Evolutionary conservation across 768 basidiomycete genomes (phyloP).

Genomic region (Coprinellus micaceus): DNA sequence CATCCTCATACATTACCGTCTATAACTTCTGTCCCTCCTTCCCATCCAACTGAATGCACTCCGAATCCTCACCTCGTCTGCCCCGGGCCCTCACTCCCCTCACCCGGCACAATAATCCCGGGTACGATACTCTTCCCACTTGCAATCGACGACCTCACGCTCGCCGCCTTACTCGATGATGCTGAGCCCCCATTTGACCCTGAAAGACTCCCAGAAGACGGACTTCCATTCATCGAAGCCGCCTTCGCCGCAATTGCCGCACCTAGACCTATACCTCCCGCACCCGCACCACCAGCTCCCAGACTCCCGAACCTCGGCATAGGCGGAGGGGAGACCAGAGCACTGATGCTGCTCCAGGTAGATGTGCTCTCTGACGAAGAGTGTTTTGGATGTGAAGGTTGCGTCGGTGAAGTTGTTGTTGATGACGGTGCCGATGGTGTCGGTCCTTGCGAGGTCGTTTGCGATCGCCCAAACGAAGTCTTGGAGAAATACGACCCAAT

Average conservation of each 20-base stretch:
- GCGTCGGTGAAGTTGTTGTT: background rate
- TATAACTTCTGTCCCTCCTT: too few species aligned
- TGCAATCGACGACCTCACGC: too few species aligned
- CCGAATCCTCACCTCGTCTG: too few species aligned
- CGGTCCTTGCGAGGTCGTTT: background rate
- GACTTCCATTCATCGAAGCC: background rate
- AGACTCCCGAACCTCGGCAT: background rate
- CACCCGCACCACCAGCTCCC: conserved; percentile 1
- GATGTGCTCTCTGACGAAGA: conserved; percentile 1
- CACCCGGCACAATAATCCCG: too few species aligned
- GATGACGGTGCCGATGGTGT: background rate
- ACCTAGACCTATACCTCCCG: conserved; percentile 1
- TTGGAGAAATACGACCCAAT: conserved; percentile 32
- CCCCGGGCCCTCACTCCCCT: too few species aligned
- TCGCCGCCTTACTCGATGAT: too few species aligned
- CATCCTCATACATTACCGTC: too few species aligned
- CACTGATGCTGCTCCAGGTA: conserved; percentile 8
- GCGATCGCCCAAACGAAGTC: conserved; percentile 16
- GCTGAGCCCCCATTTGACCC: too few species aligned
- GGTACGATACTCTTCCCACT: too few species aligned
- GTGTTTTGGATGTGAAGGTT: background rate
- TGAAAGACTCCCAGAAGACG: too few species aligned
- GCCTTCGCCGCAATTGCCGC: background rate
- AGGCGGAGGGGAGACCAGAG: conserved; percentile 4
- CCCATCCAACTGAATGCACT: too few species aligned